Percentiles rank a stretch among this genome's conserved stretches.
Evolutionary conservation across 495 filamentous ascomycete genomes (phyloP).

Genomic region (Antarctomyces pellizariae): DNA sequence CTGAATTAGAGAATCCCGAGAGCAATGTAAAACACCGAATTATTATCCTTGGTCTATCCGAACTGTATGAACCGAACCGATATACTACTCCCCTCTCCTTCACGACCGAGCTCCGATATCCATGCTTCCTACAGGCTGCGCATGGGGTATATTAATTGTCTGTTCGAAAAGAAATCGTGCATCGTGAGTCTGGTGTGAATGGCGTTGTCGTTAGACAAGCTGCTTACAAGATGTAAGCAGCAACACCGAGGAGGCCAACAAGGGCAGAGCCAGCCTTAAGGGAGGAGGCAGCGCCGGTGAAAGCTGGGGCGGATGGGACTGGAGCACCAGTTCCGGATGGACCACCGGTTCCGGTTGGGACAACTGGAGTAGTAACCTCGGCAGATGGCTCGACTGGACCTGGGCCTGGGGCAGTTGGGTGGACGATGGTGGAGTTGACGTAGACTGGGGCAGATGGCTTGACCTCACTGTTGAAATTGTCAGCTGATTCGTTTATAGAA

Average conservation of each 20-base stretch:
- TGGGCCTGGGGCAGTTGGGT: slow-evolving; percentile 11
- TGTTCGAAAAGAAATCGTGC: too few relatives aligned
- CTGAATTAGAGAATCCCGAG: too few relatives aligned
- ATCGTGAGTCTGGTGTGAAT: too few relatives aligned
- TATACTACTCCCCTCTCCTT: too few relatives aligned
- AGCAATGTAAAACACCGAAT: too few relatives aligned
- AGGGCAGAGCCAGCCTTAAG: slow-evolving; percentile 33
- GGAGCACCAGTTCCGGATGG: too few relatives aligned
- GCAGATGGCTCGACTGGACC: slow-evolving; percentile 11
- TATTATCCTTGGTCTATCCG: too few relatives aligned
- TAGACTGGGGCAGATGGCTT: slow-evolving; percentile 10
- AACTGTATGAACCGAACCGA: too few relatives aligned
- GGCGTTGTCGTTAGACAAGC: slow-evolving; percentile 4
- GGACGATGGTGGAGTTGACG: slow-evolving; percentile 12
- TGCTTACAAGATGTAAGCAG: slow-evolving; percentile 54
- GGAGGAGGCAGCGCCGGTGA: slow-evolving; percentile 15
- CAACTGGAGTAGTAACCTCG: slow-evolving; percentile 12
- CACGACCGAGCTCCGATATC: too few relatives aligned
- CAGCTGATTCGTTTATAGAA: slow-evolving; percentile 6
- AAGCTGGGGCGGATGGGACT: slow-evolving; percentile 10
- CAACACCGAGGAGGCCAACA: slow-evolving; percentile 50
- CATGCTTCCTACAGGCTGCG: too few relatives aligned
- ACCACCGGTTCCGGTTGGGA: slow-evolving; percentile 8
- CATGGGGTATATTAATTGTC: too few relatives aligned
- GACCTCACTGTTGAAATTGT: slow-evolving; percentile 4